Conservation (phyloP, 257 asterid genomes). For the Fraxinus excelsior region DNA sequence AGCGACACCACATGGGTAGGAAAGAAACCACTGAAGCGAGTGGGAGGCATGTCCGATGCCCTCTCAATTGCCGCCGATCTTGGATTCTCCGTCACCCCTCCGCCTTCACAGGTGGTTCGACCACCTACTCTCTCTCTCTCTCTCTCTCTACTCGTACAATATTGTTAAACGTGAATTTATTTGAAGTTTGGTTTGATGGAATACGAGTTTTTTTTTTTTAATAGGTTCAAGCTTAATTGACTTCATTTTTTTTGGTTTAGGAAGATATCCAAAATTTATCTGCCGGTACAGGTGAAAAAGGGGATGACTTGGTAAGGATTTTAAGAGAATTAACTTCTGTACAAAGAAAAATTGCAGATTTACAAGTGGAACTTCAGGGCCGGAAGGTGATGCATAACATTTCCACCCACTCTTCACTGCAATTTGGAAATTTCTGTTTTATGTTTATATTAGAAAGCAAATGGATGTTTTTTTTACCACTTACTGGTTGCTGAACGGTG, state of each 20-base stretch:
- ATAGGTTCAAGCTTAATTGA: neutral
- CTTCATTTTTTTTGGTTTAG: conserved; percentile 44
- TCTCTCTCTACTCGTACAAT: neutral
- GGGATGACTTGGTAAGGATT: conserved; percentile 86
- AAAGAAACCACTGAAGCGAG: conserved; percentile 75
- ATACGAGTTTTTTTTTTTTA: neutral
- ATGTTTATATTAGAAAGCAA: conserved; percentile 1
- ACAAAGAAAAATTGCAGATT: conserved; percentile 89
- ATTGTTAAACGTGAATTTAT: conserved; percentile 1
- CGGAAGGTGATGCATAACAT: conserved; percentile 65
- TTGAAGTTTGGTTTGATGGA: neutral
- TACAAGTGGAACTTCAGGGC: conserved; percentile 99
- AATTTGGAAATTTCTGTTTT: conserved; percentile 13
- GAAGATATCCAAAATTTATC: conserved; percentile 72
- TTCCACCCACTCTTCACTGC: neutral
- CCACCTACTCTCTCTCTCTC: neutral
- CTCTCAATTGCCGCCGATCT: conserved; percentile 89
- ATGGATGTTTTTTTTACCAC: neutral
- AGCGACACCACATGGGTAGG: conserved; percentile 90
- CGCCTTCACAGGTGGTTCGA: conserved; percentile 67
- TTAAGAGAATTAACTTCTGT: conserved; percentile 88
- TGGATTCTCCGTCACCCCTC: conserved; percentile 72
- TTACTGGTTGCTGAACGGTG: conserved; percentile 17
- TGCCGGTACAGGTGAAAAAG: conserved; percentile 55
- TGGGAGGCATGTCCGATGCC: conserved; percentile 97